A percentile compares a stretch with the other conserved stretches of the same genome.
Evolutionary conservation across 768 basidiomycete species (phyloP).

Genomic region (Chalciporus pseudorubinellus): DNA sequence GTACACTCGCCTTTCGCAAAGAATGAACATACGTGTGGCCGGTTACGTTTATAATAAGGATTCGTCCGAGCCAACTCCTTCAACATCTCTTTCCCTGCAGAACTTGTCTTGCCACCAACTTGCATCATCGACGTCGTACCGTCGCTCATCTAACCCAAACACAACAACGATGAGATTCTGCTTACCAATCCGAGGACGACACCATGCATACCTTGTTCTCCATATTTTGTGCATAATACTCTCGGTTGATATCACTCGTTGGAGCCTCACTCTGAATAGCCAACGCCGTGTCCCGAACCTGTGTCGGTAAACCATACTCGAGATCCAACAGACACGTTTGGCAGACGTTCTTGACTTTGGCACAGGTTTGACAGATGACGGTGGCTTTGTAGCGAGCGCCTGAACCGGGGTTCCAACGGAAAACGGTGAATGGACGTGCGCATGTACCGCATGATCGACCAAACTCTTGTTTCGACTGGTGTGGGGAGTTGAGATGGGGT

Average conservation of each 20-base stretch:
- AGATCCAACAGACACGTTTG: slow-evolving; percentile 97
- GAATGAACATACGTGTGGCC: slow-evolving; percentile 93
- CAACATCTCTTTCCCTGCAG: slow-evolving; percentile 94
- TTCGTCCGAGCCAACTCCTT: slow-evolving; percentile 93
- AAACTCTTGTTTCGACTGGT: slow-evolving; percentile 98
- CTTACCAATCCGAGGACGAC: not conserved
- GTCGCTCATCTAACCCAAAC: slow-evolving; percentile 57
- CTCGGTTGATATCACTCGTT: slow-evolving; percentile 94
- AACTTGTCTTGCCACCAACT: slow-evolving; percentile 54
- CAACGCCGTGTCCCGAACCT: slow-evolving; percentile 94
- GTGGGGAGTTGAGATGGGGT: slow-evolving; percentile 25
- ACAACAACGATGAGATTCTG: not conserved
- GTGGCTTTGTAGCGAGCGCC: slow-evolving; percentile 96
- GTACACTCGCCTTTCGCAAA: slow-evolving; percentile 94
- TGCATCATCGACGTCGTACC: slow-evolving; percentile 62
- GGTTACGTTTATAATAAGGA: slow-evolving; percentile 96
- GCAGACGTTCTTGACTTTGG: slow-evolving; percentile 95
- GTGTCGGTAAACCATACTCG: slow-evolving; percentile 93
- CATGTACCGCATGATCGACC: slow-evolving; percentile 97
- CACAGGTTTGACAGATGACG: slow-evolving; percentile 95
- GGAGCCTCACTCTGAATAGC: slow-evolving; percentile 85
- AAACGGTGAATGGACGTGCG: slow-evolving; percentile 93
- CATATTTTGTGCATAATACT: slow-evolving; percentile 93
- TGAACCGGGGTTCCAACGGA: slow-evolving; percentile 96
- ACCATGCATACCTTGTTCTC: slow-evolving; percentile 64